phyloP scores from a whole-genome alignment of 495 filamentous ascomycete species.

The Neurospora sp. region DNA sequence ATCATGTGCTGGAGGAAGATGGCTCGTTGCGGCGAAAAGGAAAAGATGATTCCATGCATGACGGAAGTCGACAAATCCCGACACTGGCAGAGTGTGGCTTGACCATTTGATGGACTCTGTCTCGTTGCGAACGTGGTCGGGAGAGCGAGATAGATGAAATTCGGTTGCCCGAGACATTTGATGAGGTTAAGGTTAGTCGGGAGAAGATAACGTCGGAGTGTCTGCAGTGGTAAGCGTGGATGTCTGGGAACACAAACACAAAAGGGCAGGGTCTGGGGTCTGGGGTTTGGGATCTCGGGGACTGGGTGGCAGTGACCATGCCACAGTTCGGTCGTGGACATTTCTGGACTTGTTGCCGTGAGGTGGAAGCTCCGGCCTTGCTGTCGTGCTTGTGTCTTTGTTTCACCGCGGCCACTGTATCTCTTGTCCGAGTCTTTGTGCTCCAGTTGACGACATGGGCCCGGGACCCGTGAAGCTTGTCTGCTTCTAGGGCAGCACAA shows the following conservation, averaged over 20 bases:
- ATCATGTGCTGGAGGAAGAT: neutral
- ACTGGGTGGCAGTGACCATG: neutral
- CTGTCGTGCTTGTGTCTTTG: neutral
- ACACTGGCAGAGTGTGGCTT: neutral
- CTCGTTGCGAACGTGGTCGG: neutral
- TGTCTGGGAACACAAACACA: neutral
- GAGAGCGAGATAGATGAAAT: neutral
- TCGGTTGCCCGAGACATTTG: neutral
- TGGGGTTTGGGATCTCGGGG: neutral
- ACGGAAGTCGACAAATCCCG: neutral
- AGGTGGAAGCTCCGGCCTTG: neutral
- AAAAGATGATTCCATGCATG: neutral
- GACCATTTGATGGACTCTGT: neutral
- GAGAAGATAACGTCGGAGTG: neutral
- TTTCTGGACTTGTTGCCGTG: neutral
- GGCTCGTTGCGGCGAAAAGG: neutral
- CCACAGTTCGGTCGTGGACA: neutral
- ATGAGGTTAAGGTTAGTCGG: neutral
- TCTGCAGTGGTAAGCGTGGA: neutral
- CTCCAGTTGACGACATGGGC: neutral
- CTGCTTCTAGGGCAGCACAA: neutral
- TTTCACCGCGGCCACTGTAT: neutral
- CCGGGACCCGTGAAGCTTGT: neutral
- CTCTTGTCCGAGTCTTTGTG: neutral
- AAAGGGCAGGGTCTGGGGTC: neutral